Evolutionary conservation across 805 yeast species (phyloP).

Genomic region (Kuraishia ogatae): DNA sequence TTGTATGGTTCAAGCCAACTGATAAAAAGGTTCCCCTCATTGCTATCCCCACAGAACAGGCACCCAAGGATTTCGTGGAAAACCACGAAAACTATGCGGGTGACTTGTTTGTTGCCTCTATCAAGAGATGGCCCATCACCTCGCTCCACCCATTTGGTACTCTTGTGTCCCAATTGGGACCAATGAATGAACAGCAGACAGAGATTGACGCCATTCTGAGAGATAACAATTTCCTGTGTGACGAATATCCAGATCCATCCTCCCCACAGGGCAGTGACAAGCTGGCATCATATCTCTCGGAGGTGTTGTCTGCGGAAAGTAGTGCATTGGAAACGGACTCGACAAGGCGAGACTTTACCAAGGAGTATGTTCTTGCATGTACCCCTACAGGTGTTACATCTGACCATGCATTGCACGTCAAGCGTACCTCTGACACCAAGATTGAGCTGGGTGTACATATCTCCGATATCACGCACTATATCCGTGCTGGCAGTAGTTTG

Average conservation of each 20-base stretch:
- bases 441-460: constrained; percentile 84
- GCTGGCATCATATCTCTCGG: constrained; percentile 17
- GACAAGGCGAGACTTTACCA: constrained; percentile 42
- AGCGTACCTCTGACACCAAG: constrained; percentile 44
- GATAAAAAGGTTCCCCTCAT: constrained; percentile 96
- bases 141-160: constrained; percentile 98
- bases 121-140: constrained; percentile 98
- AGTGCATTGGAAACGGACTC: constrained; percentile 24
- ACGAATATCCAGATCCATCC: constrained; percentile 55
- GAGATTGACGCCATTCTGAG: constrained; percentile 85
- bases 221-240: constrained; percentile 76
- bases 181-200: constrained; percentile 63
- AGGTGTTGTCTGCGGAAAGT: constrained; percentile 26
- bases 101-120: constrained; percentile 85
- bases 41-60: constrained; percentile 98
- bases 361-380: constrained; percentile 58
- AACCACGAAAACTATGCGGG: constrained; percentile 78
- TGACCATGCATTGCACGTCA: constrained; percentile 82
- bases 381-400: constrained; percentile 48
- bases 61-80: constrained; percentile 91
- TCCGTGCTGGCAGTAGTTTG: constrained; percentile 64
- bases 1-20: constrained; percentile 98
- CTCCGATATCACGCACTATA: constrained; percentile 65
- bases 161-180: constrained; percentile 77
- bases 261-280: constrained; percentile 9